Evolutionary conservation across 73 alveolate species (phyloP), one percentile per base, ranked within the genome.

Genomic region (Tetrahymena borealis): DNA sequence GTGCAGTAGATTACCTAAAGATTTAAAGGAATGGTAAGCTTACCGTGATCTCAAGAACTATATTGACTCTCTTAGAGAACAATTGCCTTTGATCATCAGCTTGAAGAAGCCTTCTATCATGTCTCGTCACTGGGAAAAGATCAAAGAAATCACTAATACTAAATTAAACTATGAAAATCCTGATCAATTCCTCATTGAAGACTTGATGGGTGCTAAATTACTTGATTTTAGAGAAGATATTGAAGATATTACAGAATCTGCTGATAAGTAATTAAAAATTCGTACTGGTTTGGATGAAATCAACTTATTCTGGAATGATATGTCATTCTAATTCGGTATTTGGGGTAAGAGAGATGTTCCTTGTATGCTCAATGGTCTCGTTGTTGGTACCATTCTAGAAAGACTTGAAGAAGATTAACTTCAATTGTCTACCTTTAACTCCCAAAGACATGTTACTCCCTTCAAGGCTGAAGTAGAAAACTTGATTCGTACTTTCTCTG

Each of bases 331-430:
- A 93, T 99, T 99, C 91, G 99, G 98, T 78, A 97, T 99, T 16
- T 99, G 98, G 99, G 99, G 99, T 93, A 97, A 98, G 91, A 98
- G 99, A 93, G 99, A 99, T 91, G 97, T 92, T 38, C 99, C 99
- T 91, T 98, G 99, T 94, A 97, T 98, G 90, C 98, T 99, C 33
- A 99, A 98, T 40, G 99, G 99, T n/a, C 97, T 93, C 18, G 97
- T 98, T 93, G 99, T 99, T 41, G 96, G 94, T 39, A 99, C 99
- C 93, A 99, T 99, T 90, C 98, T 98, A 92, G 99, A 99, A 91
- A 99, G 99, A 39, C 99, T 99, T 28, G 99, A 99, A 97, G 99
- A 99, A 94, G 99, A 99, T 93, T 96, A 97, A 94, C 96, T 98
- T 98, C 96, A 97, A 37, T 96, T 98, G 78, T 96, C 97, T 91